Conservation (phyloP, 176 grass and related monocot species). For the Hordeum vulgare region DNA sequence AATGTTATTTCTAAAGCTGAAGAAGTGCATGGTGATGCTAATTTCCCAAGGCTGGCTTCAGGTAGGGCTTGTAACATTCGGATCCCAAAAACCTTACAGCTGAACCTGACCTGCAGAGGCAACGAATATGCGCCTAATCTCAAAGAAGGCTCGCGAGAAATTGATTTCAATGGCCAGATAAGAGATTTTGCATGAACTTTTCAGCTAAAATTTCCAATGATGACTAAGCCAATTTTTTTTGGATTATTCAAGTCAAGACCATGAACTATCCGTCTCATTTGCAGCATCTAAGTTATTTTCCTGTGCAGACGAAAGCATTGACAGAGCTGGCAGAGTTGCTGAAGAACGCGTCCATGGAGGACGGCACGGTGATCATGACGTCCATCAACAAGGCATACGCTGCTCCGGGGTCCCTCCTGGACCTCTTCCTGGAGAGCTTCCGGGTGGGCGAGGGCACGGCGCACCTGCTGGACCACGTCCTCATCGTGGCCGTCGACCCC, state of each 20-base stretch:
- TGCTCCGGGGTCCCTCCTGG: slow-evolving; percentile 47
- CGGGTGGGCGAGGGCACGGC: slow-evolving; percentile 40
- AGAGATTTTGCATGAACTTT: not conserved
- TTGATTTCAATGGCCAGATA: not conserved
- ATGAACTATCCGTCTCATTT: not conserved
- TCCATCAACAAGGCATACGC: slow-evolving; percentile 66
- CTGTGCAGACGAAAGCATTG: slow-evolving; percentile 18
- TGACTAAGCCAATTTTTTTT: not conserved
- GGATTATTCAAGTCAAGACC: not conserved
- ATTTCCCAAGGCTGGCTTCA: not conserved
- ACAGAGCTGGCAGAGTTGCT: slow-evolving; percentile 34
- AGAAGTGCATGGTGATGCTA: not conserved
- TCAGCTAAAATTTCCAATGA: not conserved
- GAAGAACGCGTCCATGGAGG: slow-evolving; percentile 62
- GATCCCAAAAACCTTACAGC: slow-evolving; percentile 1
- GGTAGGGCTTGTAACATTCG: not conserved
- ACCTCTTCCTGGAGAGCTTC: slow-evolving; percentile 73
- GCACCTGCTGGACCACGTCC: slow-evolving; percentile 51
- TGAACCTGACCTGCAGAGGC: slow-evolving; percentile 8
- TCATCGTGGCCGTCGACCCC: slow-evolving; percentile 55
- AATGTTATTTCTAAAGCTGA: not conserved
- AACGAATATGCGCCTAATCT: slow-evolving; percentile 35
- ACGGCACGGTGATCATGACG: slow-evolving; percentile 71
- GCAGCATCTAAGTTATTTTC: not conserved
- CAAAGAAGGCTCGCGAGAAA: not conserved